Evolutionary conservation across 495 filamentous ascomycete genomes (phyloP), one percentile per base, ranked within the genome.

Genomic region (Penicillium arizonense): DNA sequence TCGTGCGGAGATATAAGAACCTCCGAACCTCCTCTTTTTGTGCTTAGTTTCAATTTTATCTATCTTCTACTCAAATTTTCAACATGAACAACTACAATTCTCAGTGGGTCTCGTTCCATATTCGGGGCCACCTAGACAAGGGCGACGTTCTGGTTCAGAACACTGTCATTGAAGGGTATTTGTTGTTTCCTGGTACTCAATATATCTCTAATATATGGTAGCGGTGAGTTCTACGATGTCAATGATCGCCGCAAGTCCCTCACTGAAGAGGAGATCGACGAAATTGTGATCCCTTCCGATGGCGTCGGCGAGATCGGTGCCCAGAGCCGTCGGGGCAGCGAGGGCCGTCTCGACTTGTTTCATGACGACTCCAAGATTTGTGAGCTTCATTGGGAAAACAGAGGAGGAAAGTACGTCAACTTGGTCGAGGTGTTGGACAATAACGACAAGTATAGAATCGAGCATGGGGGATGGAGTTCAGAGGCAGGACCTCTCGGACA

Each of bases 321-420:
- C 20, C 57, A 57, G 8, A 59, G 70, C 43, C 64, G 68, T 20
- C 62, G 70, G 14, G 70, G 70, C 55, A 71, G 68, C 39, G 70
- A 73, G 41, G 70, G 70, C 26, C 64, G 68, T 34, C 56, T 73
- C 24, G 70, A 73, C 52, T 50, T 73, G 13, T 73, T 70, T 53
- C 63, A 72, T 52, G 63, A 60, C 50, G 53, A 71, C 20, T 41
- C 39, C 46, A 73, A 73, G 62, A 73, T 73, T 39, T 73, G 70
- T 43, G 70, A 73, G 46, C 59, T 73, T 13, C 70, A 73, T 45
- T 73, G 70, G 70, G 70, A 73, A 52, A 73, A 73, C 49, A 62
- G 68, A 16, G 52, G 56, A 6, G 62, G 61, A 33, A 56, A 61
- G 0, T 39, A 36, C 13, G 20, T 43, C 34, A 73, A 73, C 28